These are phyloP conservation scores for Tricholoma saponaceum DNA, from an alignment of 768 basidiomycete species.

Conservation along the genomic window DNA sequence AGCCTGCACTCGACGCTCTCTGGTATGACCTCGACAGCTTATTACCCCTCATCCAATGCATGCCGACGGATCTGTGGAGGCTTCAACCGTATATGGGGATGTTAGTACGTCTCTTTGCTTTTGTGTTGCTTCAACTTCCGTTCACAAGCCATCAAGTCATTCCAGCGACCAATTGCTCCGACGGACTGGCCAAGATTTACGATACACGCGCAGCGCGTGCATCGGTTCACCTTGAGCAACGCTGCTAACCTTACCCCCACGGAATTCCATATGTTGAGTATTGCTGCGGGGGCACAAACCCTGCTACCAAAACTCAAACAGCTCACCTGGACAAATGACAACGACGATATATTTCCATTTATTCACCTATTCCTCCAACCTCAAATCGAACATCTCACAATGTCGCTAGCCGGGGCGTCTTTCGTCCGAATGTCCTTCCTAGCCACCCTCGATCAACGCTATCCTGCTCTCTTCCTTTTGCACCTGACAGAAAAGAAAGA, in stretches of 20 bases:
- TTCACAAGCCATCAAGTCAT: neutral
- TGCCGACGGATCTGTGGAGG: conserved; percentile 2
- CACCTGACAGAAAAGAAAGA: neutral
- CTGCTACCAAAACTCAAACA: neutral
- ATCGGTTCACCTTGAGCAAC: neutral
- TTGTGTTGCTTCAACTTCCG: neutral
- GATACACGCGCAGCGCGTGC: neutral
- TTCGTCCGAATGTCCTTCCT: neutral
- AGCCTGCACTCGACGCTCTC: neutral
- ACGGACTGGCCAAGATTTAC: conserved; percentile 1
- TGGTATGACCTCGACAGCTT: neutral
- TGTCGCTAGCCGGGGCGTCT: neutral
- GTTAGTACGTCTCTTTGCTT: neutral
- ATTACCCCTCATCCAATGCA: neutral
- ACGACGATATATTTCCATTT: neutral
- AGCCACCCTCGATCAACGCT: neutral
- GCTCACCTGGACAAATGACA: neutral
- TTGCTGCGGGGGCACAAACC: neutral
- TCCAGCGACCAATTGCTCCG: neutral
- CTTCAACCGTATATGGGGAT: neutral
- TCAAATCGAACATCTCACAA: neutral
- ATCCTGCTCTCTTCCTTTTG: neutral
- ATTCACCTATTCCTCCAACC: neutral
- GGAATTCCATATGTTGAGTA: neutral
- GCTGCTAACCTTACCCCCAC: neutral